A percentile compares a stretch with the other conserved stretches of the same genome.
Evolutionary conservation across 371 early-diverging fungal genomes (phyloP).

Genomic region (Syncephalastrum racemosum): DNA sequence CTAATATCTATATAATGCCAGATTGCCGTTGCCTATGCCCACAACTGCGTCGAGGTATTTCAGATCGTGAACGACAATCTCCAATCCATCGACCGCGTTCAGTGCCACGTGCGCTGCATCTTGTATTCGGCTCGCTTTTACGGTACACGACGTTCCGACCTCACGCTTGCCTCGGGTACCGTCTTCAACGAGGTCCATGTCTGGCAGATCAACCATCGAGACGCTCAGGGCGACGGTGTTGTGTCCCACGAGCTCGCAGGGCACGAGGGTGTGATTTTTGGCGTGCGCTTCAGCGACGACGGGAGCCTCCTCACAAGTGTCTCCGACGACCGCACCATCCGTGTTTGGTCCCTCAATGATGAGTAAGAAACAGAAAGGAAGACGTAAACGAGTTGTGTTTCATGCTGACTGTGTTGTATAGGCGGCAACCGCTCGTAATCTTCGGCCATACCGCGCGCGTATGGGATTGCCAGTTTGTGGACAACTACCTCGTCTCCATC

Average conservation of each 20-base stretch:
- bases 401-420: slow-evolving; percentile 10
- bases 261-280: slow-evolving; percentile 84
- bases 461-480: slow-evolving; percentile 76
- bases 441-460: slow-evolving; percentile 83
- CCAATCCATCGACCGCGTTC: slow-evolving; percentile 29
- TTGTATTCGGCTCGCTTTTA: slow-evolving; percentile 71
- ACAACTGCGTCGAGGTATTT: slow-evolving; percentile 71
- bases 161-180: slow-evolving; percentile 78
- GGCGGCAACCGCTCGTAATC: slow-evolving; percentile 47
- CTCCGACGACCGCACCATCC: slow-evolving; percentile 85
- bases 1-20: not conserved
- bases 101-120: slow-evolving; percentile 64
- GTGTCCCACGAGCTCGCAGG: slow-evolving; percentile 56
- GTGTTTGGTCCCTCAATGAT: slow-evolving; percentile 65
- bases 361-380: not conserved
- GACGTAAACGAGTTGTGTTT: not conserved
- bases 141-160: slow-evolving; percentile 46
- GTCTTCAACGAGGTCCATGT: slow-evolving; percentile 81
- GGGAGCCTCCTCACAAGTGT: slow-evolving; percentile 66
- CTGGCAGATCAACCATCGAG: slow-evolving; percentile 55
- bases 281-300: slow-evolving; percentile 67
- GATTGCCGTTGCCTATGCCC: slow-evolving; percentile 72
- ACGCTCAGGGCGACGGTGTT: slow-evolving; percentile 42
- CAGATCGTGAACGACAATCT: slow-evolving; percentile 13
- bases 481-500: slow-evolving; percentile 61